Evolutionary conservation across 192 early-diverging fungal species (phyloP).

Genomic region (Cladochytrium replicatum): DNA sequence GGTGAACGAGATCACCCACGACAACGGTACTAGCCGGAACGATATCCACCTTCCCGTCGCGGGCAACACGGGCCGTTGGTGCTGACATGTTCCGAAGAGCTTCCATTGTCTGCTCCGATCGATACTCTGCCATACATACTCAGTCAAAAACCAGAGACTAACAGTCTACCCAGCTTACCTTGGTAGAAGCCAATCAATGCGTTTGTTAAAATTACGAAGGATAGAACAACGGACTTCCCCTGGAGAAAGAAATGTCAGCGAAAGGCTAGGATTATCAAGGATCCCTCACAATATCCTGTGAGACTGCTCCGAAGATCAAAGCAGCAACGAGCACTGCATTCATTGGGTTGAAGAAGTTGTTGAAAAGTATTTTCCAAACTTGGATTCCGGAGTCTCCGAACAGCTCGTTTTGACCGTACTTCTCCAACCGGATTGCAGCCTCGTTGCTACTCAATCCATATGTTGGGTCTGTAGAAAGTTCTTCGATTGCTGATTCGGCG

Average conservation of each 20-base stretch:
- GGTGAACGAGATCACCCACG: constrained; percentile 5
- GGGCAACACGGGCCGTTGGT: constrained; percentile 7
- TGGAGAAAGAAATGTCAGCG: no score
- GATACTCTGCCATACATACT: constrained; percentile 7
- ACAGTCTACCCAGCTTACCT: no score
- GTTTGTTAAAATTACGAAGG: constrained; percentile 3
- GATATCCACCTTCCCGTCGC: constrained; percentile 6
- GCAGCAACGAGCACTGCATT: constrained; percentile 8
- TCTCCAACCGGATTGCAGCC: not conserved
- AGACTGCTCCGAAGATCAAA: not conserved
- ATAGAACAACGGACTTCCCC: constrained; percentile 5
- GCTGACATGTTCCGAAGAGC: constrained; percentile 7
- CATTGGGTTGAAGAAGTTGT: constrained; percentile 10
- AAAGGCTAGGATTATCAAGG: no score
- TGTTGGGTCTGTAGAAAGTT: not conserved
- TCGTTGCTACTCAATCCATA: not conserved
- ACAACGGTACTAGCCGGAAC: constrained; percentile 8
- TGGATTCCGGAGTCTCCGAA: not conserved
- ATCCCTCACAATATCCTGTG: constrained; percentile 1
- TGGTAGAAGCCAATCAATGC: constrained; percentile 9
- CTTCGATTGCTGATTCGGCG: no score
- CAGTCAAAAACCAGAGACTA: no score
- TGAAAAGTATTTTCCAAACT: constrained; percentile 1
- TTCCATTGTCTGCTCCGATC: constrained; percentile 7
- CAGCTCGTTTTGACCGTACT: not conserved